Percentiles rank a stretch among this genome's conserved stretches.
These are phyloP conservation scores for Brassica juncea DNA, from an alignment of 345 rosid species.

Conservation along the genomic window DNA sequence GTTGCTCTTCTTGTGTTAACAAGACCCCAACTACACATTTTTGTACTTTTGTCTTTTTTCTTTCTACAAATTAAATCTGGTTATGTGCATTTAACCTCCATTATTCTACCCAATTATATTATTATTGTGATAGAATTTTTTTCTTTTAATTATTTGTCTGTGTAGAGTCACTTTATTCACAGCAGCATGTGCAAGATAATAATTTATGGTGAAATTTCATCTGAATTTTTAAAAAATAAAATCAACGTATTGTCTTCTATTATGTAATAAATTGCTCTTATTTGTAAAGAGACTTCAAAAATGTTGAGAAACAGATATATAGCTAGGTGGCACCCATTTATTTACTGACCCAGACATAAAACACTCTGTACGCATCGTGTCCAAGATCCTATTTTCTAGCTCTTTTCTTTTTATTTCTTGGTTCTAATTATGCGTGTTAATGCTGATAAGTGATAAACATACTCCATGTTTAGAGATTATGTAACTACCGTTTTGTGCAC, in stretches of 20 bases:
- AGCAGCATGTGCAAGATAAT: constrained; percentile 25
- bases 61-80: background rate
- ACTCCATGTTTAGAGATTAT: background rate
- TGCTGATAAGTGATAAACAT: background rate
- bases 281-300: background rate
- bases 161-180: constrained; percentile 22
- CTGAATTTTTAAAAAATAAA: background rate
- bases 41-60: background rate
- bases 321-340: background rate
- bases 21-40: constrained; percentile 3
- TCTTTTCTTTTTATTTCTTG: background rate
- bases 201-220: constrained; percentile 7
- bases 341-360: constrained; percentile 22
- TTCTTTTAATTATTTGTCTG: constrained; percentile 3
- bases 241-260: background rate
- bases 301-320: constrained; percentile 2
- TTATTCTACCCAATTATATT: background rate
- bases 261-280: constrained; percentile 10
- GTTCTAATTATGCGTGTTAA: background rate
- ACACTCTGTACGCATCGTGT: constrained; percentile 18
- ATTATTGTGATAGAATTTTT: background rate
- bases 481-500: constrained; percentile 13
- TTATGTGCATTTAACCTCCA: constrained; percentile 7
- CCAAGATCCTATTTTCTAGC: constrained; percentile 19
- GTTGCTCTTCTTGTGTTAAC: background rate